phyloP scores from a whole-genome alignment of 805 yeast genomes.

The Monosporozyma siamensis region DNA sequence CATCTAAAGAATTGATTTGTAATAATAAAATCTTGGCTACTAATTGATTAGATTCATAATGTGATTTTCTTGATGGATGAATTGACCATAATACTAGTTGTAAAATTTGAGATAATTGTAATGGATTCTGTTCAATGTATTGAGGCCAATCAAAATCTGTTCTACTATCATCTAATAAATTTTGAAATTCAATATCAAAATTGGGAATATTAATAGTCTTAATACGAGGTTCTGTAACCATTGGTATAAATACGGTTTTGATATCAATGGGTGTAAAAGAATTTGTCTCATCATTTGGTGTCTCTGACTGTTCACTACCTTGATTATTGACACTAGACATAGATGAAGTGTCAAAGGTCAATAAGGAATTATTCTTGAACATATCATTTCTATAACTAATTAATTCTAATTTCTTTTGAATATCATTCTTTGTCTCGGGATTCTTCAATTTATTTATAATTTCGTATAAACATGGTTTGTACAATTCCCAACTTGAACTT shows the following conservation, averaged over 20 bases:
- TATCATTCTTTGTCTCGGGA: constrained; percentile 15
- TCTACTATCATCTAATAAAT: constrained; percentile 21
- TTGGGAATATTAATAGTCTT: constrained; percentile 19
- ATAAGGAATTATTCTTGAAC: constrained; percentile 42
- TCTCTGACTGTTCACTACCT: not conserved
- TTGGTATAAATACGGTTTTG: not conserved
- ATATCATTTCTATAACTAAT: constrained; percentile 65
- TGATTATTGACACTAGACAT: not conserved
- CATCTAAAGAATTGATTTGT: constrained; percentile 22
- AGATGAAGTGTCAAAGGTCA: not conserved
- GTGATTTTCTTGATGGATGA: constrained; percentile 22
- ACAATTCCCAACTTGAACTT: constrained; percentile 44
- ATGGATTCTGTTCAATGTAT: constrained; percentile 23
- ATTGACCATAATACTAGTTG: constrained; percentile 28
- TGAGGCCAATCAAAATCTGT: constrained; percentile 27
- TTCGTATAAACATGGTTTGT: constrained; percentile 41
- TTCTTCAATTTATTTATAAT: constrained; percentile 23
- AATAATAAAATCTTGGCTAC: constrained; percentile 24
- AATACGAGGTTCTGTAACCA: constrained; percentile 16
- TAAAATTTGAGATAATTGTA: constrained; percentile 17
- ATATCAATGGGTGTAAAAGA: not conserved
- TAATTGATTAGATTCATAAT: constrained; percentile 26
- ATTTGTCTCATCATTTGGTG: not conserved
- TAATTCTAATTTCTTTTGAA: constrained; percentile 43
- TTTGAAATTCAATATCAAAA: constrained; percentile 20